These are phyloP conservation scores for Hypoxylon sp. DNA, from an alignment of 2,329 filamentous ascomycete genomes.

Conservation along the genomic window DNA sequence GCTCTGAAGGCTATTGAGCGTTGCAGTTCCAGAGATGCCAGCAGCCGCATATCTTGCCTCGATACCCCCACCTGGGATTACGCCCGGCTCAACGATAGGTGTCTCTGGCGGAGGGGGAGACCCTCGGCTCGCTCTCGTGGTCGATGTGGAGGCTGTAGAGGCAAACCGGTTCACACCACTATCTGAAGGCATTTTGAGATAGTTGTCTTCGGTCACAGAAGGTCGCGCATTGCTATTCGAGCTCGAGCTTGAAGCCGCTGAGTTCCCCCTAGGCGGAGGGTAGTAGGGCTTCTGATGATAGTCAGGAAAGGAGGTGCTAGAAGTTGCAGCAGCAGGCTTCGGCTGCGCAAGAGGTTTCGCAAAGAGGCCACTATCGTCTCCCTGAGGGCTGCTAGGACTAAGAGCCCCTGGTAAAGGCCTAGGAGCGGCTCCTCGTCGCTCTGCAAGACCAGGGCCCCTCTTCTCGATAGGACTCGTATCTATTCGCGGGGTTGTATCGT, in stretches of 20 bases:
- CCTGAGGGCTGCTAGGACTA: constrained; percentile 83
- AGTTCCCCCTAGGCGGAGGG: constrained; percentile 66
- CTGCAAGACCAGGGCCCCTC: constrained; percentile 77
- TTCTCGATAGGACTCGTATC: constrained; percentile 69
- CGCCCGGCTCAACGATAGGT: constrained; percentile 80
- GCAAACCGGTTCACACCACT: constrained; percentile 72
- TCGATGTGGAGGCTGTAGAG: constrained; percentile 93
- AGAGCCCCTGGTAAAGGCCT: constrained; percentile 76
- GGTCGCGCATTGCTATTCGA: constrained; percentile 55
- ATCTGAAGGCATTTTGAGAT: constrained; percentile 60
- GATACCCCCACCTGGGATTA: constrained; percentile 82
- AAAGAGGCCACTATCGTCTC: constrained; percentile 84
- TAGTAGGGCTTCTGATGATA: constrained; percentile 73
- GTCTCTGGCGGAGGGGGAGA: constrained; percentile 97
- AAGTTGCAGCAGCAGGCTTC: constrained; percentile 58
- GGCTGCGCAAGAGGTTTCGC: constrained; percentile 71
- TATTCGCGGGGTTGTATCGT: constrained; percentile 68
- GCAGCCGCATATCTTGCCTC: constrained; percentile 92
- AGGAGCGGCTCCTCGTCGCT: constrained; percentile 84
- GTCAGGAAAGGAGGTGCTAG: constrained; percentile 61
- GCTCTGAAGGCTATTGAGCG: constrained; percentile 83
- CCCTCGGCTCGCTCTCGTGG: constrained; percentile 89
- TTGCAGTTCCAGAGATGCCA: constrained; percentile 88
- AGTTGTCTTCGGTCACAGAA: constrained; percentile 51
- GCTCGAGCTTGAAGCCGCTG: constrained; percentile 51